Conservation (phyloP, 2,329 filamentous ascomycete genomes). For the Lachnellula hyalina region DNA sequence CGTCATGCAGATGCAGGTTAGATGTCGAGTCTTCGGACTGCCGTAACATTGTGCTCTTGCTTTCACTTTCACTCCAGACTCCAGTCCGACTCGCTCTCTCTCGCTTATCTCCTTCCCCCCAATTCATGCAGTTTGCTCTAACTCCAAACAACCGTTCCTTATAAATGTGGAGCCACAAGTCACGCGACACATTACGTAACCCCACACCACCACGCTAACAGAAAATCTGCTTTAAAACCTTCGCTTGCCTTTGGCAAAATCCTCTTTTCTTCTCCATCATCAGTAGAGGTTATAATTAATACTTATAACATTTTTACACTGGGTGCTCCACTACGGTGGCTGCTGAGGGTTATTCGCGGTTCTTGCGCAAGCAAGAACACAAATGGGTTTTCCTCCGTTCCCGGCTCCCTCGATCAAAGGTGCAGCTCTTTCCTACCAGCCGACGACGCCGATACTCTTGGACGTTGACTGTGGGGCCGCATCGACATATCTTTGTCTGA, state of each 20-base stretch:
- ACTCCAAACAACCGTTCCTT: not conserved
- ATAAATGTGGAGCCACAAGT: not conserved
- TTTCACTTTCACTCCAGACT: not conserved
- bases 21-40: no score
- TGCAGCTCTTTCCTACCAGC: slow-evolving; percentile 40
- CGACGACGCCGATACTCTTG: slow-evolving; percentile 31
- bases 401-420: slow-evolving; percentile 37
- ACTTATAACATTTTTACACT: slow-evolving; percentile 33
- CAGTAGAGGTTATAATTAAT: slow-evolving; percentile 36
- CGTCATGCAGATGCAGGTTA: not conserved
- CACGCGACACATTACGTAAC: no score
- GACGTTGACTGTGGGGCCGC: slow-evolving; percentile 40
- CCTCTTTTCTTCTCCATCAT: slow-evolving; percentile 27
- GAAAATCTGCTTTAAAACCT: slow-evolving; percentile 12
- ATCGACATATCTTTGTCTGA: slow-evolving; percentile 30
- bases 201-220: slow-evolving; percentile 1
- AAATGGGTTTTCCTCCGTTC: slow-evolving; percentile 38
- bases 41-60: not conserved
- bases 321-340: slow-evolving; percentile 36
- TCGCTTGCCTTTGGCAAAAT: not conserved
- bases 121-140: not conserved
- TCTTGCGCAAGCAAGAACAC: slow-evolving; percentile 10
- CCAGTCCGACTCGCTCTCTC: not conserved
- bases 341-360: slow-evolving; percentile 36
- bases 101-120: not conserved